Conservation (phyloP, 768 basidiomycete species). For the Amanita molliuscula region DNA sequence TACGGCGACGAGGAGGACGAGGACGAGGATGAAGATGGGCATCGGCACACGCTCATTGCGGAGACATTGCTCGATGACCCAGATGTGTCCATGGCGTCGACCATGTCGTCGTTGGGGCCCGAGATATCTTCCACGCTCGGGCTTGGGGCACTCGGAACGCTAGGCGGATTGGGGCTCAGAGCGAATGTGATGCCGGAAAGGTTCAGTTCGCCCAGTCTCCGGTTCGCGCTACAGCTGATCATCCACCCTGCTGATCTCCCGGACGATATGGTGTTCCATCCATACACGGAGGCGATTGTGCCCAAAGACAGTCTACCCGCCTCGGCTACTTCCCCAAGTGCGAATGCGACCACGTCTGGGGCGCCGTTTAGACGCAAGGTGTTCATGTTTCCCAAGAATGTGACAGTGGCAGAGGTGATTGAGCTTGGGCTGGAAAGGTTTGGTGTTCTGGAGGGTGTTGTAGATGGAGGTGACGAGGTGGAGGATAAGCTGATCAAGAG, state of each 20-base stretch:
- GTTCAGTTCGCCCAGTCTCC: slow-evolving; percentile 72
- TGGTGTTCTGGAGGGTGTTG: slow-evolving; percentile 94
- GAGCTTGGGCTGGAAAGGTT: slow-evolving; percentile 89
- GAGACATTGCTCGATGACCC: slow-evolving; percentile 23
- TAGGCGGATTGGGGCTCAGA: slow-evolving; percentile 5
- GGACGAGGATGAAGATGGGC: slow-evolving; percentile 34
- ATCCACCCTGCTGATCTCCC: slow-evolving; percentile 90
- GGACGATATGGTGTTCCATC: slow-evolving; percentile 92
- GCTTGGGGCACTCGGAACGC: not conserved
- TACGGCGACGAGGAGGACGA: slow-evolving; percentile 24
- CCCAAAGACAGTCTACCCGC: slow-evolving; percentile 53
- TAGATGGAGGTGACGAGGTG: slow-evolving; percentile 96
- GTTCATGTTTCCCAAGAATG: slow-evolving; percentile 88
- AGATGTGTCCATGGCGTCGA: slow-evolving; percentile 1
- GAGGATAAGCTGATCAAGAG: slow-evolving; percentile 87
- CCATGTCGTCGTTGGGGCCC: not conserved
- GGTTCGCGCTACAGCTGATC: slow-evolving; percentile 79
- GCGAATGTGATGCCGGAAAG: slow-evolving; percentile 52
- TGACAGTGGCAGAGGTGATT: slow-evolving; percentile 93
- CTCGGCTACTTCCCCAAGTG: slow-evolving; percentile 30
- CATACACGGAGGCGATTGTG: slow-evolving; percentile 88
- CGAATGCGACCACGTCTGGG: slow-evolving; percentile 27
- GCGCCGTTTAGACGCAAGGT: slow-evolving; percentile 65
- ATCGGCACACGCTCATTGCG: slow-evolving; percentile 32
- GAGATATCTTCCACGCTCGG: not conserved